Evolutionary conservation across 2,329 filamentous ascomycete species (phyloP).

Genomic region (Phoma sp.): DNA sequence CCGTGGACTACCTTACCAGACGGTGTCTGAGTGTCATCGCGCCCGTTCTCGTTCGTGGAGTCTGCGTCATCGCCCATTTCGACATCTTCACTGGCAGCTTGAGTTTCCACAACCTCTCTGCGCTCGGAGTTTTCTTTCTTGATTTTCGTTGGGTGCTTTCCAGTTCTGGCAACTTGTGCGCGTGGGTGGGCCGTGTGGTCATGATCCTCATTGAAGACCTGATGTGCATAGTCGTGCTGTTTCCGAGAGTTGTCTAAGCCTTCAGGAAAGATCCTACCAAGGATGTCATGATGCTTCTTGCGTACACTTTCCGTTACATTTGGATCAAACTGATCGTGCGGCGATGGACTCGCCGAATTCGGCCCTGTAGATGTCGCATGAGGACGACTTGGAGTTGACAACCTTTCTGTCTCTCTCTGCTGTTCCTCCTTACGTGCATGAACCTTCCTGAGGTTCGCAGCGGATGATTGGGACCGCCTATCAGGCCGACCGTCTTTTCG

Average conservation of each 20-base stretch:
- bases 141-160: conserved; percentile 19
- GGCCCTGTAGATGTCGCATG: conserved; percentile 20
- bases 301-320: conserved; percentile 27
- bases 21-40: not conserved
- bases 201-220: conserved; percentile 39
- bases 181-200: conserved; percentile 35
- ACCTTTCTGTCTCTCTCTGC: conserved; percentile 27
- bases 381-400: conserved; percentile 33
- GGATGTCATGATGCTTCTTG: conserved; percentile 42
- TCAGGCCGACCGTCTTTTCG: conserved; percentile 59
- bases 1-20: not conserved
- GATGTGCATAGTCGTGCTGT: conserved; percentile 41
- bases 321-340: conserved; percentile 13
- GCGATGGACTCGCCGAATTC: conserved; percentile 41
- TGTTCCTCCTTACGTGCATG: conserved; percentile 56
- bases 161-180: conserved; percentile 13
- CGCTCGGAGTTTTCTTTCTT: conserved; percentile 33
- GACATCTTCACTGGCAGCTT: conserved; percentile 22
- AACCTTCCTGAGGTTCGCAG: conserved; percentile 59
- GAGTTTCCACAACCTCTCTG: conserved; percentile 17
- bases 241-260: conserved; percentile 42
- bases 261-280: conserved; percentile 47
- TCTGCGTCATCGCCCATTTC: conserved; percentile 29
- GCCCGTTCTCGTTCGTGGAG: not conserved
- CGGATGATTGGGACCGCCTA: conserved; percentile 59